Evolutionary conservation across 2,329 filamentous ascomycete species (phyloP), one percentile per base, ranked within the genome.

Genomic region (Endoconidiophora polonica): DNA sequence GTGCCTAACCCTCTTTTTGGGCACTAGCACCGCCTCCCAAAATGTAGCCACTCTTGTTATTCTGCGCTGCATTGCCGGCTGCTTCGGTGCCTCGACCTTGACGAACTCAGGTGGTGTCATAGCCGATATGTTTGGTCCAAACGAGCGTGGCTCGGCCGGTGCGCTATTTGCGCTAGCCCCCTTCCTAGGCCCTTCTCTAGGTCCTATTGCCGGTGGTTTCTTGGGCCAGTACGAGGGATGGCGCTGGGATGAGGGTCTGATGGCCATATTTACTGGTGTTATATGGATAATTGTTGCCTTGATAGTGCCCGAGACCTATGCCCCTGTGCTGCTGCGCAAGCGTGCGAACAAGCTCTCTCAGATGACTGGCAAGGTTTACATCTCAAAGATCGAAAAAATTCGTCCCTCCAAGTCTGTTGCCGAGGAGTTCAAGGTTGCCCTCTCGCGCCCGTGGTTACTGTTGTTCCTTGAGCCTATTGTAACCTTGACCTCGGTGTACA

Each of bases 381-480:
- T 68, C 33, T 73, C 70, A 48, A 69, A 68, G 54, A 53, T 67
- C 16, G 71, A 74, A 44, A 61, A 61, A 16, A 63, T 66, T 16
- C 63, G 66, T 44, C 68, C 68, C 24, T 65, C 62, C 38, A 59
- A 66, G 23, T 64, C 64, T 3, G 56, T 74, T n/a, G 59, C 58
- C 5, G 60, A 69, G 49, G 70, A 73, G 38, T 72, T 81, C 59
- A 68, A 68, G 49, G 68, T 71, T 2, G 71, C 75, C 3, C 66
- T 83, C n/a, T 63, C 69, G 39, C 70, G 79, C 1, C 80, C 80
- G 1, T 81, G 76, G 76, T 62, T 78, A 37, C 65, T 85, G 4
- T 68, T 84, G 1, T 77, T 83, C 65, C 64, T 63, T 48, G 79
- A 84, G 57, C 79, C 79, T 4, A 83, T 83, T 55, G 76, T 83